Evolutionary conservation across 177 flowering plant genomes (phyloP).

Genomic region (Tripterygium wilfordii): DNA sequence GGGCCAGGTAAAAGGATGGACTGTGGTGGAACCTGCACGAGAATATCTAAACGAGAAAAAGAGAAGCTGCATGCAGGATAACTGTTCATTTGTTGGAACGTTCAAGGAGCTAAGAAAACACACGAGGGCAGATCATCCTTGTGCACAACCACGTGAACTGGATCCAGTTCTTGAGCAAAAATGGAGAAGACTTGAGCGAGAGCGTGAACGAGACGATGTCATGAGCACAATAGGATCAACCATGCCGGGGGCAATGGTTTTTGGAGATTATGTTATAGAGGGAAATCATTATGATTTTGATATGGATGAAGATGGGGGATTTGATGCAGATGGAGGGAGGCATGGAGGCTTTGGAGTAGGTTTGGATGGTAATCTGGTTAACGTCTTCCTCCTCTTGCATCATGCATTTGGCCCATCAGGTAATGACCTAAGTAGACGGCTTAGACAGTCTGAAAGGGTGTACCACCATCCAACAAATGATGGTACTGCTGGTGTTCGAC

Average conservation of each 20-base stretch:
- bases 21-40: conserved; percentile 60
- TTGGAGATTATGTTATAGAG: conserved; percentile 89
- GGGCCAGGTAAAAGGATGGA: conserved; percentile 71
- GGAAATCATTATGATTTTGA: conserved; percentile 28
- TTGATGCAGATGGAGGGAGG: conserved; percentile 18
- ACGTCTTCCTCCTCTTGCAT: conserved; percentile 59
- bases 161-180: conserved; percentile 51
- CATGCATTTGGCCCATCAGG: conserved; percentile 50
- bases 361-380: conserved; percentile 34
- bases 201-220: conserved; percentile 59
- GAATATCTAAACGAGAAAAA: conserved; percentile 41
- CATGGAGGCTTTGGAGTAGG: conserved; percentile 30
- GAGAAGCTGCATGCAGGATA: conserved; percentile 59
- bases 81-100: conserved; percentile 46
- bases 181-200: conserved; percentile 52
- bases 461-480: conserved; percentile 17
- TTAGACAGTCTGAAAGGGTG: conserved; percentile 33
- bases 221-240: conserved; percentile 75
- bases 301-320: conserved; percentile 31
- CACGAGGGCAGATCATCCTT: conserved; percentile 44
- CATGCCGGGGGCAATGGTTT: conserved; percentile 77
- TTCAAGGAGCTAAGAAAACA: conserved; percentile 55
- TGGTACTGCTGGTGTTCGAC: conserved; percentile 11
- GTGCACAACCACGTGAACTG: conserved; percentile 47
- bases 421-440: conserved; percentile 26